Evolutionary conservation across 148 eudicot genomes (phyloP).

Genomic region (Salicornia ramosissima): DNA sequence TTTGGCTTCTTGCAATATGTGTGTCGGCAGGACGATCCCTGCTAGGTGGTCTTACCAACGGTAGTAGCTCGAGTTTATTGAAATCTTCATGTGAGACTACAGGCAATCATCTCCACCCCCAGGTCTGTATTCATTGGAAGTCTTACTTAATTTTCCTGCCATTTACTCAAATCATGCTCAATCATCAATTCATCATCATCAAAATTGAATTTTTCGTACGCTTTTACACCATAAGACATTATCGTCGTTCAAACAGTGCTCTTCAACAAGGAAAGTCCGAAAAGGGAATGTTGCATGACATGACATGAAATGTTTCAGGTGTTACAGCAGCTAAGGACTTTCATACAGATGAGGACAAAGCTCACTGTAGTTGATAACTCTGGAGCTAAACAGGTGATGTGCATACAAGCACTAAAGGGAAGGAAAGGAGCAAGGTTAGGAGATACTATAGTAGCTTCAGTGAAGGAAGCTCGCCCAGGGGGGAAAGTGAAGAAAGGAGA

Average conservation of each 20-base stretch:
- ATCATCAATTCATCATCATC: background rate
- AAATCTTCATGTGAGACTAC: constrained; percentile 32
- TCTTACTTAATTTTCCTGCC: background rate
- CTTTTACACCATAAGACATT: background rate
- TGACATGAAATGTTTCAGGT: constrained; percentile 9
- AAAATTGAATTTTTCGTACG: background rate
- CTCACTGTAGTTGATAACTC: constrained; percentile 91
- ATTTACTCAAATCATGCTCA: background rate
- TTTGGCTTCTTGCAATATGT: constrained; percentile 11
- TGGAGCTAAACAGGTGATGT: constrained; percentile 77
- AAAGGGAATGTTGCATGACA: background rate
- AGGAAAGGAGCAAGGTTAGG: constrained; percentile 77
- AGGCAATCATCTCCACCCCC: constrained; percentile 33
- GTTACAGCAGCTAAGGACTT: constrained; percentile 61
- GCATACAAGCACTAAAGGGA: constrained; percentile 82
- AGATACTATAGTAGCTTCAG: constrained; percentile 76
- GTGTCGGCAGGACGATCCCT: constrained; percentile 47
- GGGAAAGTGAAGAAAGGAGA: constrained; percentile 93
- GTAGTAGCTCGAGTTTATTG: constrained; percentile 30
- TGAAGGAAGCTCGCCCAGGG: constrained; percentile 70
- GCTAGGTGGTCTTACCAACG: constrained; percentile 39
- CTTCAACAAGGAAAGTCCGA: background rate
- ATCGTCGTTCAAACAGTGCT: background rate
- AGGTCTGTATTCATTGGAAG: constrained; percentile 35
- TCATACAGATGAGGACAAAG: constrained; percentile 85